These are phyloP conservation scores for Termitomyces sp. DNA, from an alignment of 768 basidiomycete species.

Conservation along the genomic window DNA sequence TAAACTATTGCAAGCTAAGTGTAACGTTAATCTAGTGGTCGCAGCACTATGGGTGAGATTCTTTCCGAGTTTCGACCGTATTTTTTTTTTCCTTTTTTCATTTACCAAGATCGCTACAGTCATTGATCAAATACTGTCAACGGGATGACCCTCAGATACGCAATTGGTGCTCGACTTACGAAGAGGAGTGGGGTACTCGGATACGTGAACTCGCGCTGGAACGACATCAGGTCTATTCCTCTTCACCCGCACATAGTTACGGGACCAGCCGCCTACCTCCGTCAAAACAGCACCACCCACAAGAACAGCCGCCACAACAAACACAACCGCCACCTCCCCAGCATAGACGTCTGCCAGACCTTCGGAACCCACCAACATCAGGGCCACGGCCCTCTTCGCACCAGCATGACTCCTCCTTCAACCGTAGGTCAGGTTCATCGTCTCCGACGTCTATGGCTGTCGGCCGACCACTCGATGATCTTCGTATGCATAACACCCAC, in stretches of 20 bases:
- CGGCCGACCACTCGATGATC: slow-evolving; percentile 36
- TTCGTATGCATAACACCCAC: slow-evolving; percentile 27
- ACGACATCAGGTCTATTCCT: slow-evolving; percentile 31
- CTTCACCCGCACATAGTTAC: slow-evolving; percentile 30
- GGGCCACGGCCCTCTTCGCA: slow-evolving; percentile 27
- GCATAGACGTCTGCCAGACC: slow-evolving; percentile 33
- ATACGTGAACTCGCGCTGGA: slow-evolving; percentile 48
- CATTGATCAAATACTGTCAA: slow-evolving; percentile 64
- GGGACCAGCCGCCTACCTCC: slow-evolving; percentile 1
- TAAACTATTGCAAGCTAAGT: slow-evolving; percentile 1
- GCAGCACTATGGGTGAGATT: slow-evolving; percentile 60
- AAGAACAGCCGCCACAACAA: slow-evolving; percentile 23
- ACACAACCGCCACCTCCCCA: slow-evolving; percentile 14
- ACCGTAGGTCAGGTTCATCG: slow-evolving; percentile 24
- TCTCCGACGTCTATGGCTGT: slow-evolving; percentile 30
- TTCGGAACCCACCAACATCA: slow-evolving; percentile 25
- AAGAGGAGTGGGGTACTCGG: slow-evolving; percentile 64
- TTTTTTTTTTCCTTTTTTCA: slow-evolving; percentile 7
- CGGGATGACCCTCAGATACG: slow-evolving; percentile 53
- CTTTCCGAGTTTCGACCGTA: slow-evolving; percentile 5
- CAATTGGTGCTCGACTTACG: slow-evolving; percentile 62
- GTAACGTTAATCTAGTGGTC: slow-evolving; percentile 45
- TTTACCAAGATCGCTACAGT: slow-evolving; percentile 33
- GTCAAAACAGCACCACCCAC: slow-evolving; percentile 16
- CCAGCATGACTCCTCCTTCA: slow-evolving; percentile 28